Base-by-base conservation (phyloP, 148 eudicot species). In the Heliamphora exappendiculata region DNA sequence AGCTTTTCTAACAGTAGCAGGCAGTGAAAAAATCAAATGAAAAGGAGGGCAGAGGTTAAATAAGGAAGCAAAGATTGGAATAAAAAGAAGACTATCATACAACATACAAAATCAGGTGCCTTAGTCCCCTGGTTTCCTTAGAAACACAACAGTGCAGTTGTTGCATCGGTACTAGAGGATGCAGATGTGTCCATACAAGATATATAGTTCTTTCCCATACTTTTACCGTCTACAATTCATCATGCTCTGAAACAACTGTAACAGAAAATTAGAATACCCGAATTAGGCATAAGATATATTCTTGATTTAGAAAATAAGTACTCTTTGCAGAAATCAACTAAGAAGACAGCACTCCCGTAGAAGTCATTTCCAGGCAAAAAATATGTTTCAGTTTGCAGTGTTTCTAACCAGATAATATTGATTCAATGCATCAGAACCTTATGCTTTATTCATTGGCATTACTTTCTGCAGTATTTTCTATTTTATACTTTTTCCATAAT, bases 201-300 rank as follows among this genome's bases (percentile, higher is more conserved):
- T 16, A 5, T 16, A 13, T 7, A 53, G 11, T 22, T 60, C 33
- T 33, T 44, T 36, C 31, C 51, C 66, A 20, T 26, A n/a, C 22
- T 33, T 50, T 3, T 20, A n/a, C 60, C 70, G 33, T 54, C 79
- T 54, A 85, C 47, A 85, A 77, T 72, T 85, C 87, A 75, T 85
- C 87, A 80, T 85, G 85, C 81, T 44, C 73, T 14, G 83, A 41
- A 74, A 41, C 62, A 77, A 22, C 53, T 85, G 87, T 50, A 34
- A 72, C 9, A 67, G 72, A 67, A 67, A 70, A 71, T 31, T n/a
- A 64, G 28, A 78, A 59, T 53, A 44, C 58, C 71, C 28, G 22
- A 42, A 62, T 44, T 62, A 62, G 22, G 36, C 17, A 28, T 41
- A 50, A 59, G 26, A 8, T 20, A 29, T 50, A 16, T 14, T 72